Base-by-base conservation (phyloP, 306 rosid species). In the Oemleria cerasiformis region DNA sequence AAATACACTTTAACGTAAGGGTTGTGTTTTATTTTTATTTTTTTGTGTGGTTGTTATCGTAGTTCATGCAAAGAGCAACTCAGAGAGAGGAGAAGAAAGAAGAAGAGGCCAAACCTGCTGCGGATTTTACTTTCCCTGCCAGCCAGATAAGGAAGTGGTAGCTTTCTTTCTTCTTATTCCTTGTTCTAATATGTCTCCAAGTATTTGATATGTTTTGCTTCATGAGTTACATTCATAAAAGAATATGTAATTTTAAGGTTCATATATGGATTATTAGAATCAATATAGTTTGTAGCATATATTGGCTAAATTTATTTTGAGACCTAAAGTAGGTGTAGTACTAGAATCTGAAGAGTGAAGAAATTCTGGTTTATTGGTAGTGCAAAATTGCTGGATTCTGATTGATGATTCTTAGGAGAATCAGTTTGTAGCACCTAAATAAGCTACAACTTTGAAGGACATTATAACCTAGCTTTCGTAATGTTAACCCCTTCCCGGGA, bases 1-100 rank as follows among this genome's bases (percentile, higher is more conserved):
- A 10, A 67, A 72, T 57, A 15, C 3, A 30, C n/a, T n/a, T 45
- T 76, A 4, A 68, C 8, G 15, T 9, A 56, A 0, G 12, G 34
- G 17, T 30, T 30, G 3, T 30, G 62, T 0, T 56, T 56, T 0
- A 2, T 48, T 5, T 66, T 20, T 25, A 51, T 36, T 7, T 43
- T 3, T 63, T 55, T 34, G 4, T 20, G 60, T 20, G 56, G 74
- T 58, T 13, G 38, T 73, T 38, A 17, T 13, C 14, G 16, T 41
- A 90, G 98, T 92, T 92, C 77, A 92, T 92, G 98, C 98, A 92
- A 87, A 90, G 91, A 74, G 96, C 91, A 19, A 73, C 87, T 51
- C 80, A 76, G 77, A 85, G 81, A 83, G 96, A 84, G 73, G 92
- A 85, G 78, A 86, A 81, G 85, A 89, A 83, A 77, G 90, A 88